Evolutionary conservation across 2,329 filamentous ascomycete species (phyloP).

Genomic region (Aspergillus felis): DNA sequence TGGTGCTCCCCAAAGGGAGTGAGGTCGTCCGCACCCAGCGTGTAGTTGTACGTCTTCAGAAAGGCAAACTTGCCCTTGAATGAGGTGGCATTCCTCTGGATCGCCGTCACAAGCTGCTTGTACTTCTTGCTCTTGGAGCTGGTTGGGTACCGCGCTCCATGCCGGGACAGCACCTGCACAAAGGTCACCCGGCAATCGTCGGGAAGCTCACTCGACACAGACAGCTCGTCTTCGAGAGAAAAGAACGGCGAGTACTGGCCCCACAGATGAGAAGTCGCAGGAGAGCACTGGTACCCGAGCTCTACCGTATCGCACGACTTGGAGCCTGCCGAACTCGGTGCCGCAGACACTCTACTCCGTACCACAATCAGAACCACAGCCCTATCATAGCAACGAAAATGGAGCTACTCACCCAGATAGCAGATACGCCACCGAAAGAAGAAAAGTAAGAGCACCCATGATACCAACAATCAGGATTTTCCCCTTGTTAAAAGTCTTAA

Average conservation of each 20-base stretch:
- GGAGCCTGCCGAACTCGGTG: not conserved
- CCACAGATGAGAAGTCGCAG: constrained; percentile 65
- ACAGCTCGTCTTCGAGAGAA: constrained; percentile 58
- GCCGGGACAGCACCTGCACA: constrained; percentile 75
- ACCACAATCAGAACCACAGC: not conserved
- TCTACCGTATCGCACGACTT: constrained; percentile 50
- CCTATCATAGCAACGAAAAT: not conserved
- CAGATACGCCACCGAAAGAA: constrained; percentile 9
- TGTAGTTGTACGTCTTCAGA: constrained; percentile 67
- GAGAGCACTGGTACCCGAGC: constrained; percentile 60
- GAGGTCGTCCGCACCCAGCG: constrained; percentile 65
- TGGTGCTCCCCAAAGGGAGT: constrained; percentile 65
- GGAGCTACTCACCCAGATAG: constrained; percentile 10
- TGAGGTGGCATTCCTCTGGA: constrained; percentile 55
- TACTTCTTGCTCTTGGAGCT: constrained; percentile 62
- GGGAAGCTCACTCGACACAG: constrained; percentile 59
- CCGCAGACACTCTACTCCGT: constrained; percentile 6
- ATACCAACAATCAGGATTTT: constrained; percentile 1
- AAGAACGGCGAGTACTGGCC: constrained; percentile 88
- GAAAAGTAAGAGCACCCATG: constrained; percentile 10
- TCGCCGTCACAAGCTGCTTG: constrained; percentile 58
- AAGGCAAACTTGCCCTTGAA: constrained; percentile 67
- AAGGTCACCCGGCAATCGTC: constrained; percentile 71
- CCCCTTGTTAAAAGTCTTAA: not conserved
- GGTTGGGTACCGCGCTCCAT: constrained; percentile 81